Evolutionary conservation across 257 asterid genomes (phyloP).

Genomic region (Solanum appendiculatum): DNA sequence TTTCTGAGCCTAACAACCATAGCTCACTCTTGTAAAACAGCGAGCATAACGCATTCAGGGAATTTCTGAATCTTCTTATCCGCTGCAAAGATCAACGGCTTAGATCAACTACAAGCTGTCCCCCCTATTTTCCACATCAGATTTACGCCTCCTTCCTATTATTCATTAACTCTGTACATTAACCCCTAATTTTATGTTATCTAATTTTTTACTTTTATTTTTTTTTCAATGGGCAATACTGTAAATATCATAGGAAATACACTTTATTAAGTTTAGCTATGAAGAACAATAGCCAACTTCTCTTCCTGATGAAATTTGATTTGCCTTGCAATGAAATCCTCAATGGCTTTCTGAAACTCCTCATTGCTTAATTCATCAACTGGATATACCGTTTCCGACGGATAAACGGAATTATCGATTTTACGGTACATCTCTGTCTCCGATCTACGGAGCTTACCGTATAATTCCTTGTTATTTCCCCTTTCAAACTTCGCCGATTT

Average conservation of each 20-base stretch:
- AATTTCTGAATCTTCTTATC: not conserved
- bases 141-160: not conserved
- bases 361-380: conserved; percentile 59
- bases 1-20: not conserved
- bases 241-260: not conserved
- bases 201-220: not conserved
- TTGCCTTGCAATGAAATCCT: conserved; percentile 71
- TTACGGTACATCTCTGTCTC: conserved; percentile 31
- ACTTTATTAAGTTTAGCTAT: conserved; percentile 3
- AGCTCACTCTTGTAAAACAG: not conserved
- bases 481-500: conserved; percentile 16
- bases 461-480: not conserved
- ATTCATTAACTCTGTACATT: conserved; percentile 1
- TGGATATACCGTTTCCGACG: conserved; percentile 16
- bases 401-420: conserved; percentile 12
- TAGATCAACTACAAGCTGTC: conserved; percentile 1
- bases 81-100: not conserved
- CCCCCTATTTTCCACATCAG: not conserved
- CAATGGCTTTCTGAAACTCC: conserved; percentile 66
- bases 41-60: not conserved
- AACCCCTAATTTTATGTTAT: not conserved
- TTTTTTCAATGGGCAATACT: not conserved
- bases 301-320: conserved; percentile 61
- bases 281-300: conserved; percentile 48
- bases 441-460: conserved; percentile 42